Percentiles rank a stretch among this genome's conserved stretches.
Conservation (phyloP, 2,329 filamentous ascomycete genomes). For the Tolypocladium ophioglossoides region DNA sequence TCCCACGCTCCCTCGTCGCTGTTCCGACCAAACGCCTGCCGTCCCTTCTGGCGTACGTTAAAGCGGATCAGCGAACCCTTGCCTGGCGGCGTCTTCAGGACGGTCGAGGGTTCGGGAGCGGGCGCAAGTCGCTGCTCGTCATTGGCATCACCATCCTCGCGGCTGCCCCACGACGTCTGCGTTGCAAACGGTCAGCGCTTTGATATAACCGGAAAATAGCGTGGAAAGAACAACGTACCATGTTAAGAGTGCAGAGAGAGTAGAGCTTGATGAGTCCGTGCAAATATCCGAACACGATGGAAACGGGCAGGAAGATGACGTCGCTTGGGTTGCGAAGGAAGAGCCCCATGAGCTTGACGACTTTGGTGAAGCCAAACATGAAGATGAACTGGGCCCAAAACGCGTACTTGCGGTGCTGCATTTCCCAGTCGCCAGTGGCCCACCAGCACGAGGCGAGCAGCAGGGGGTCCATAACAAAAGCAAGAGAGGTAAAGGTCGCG, state of each 20-base stretch:
- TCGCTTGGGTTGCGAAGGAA: conserved; percentile 79
- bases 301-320: conserved; percentile 69
- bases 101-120: conserved; percentile 28
- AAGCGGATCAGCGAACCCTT: conserved; percentile 34
- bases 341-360: conserved; percentile 80
- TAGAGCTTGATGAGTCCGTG: conserved; percentile 90
- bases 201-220: not conserved
- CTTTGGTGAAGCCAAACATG: conserved; percentile 77
- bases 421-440: conserved; percentile 53
- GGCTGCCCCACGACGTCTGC: conserved; percentile 91
- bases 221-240: conserved; percentile 47
- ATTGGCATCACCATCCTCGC: conserved; percentile 81
- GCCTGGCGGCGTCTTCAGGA: conserved; percentile 33
- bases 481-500: conserved; percentile 84
- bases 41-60: conserved; percentile 31
- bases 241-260: conserved; percentile 69
- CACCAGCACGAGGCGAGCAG: conserved; percentile 60
- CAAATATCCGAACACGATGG: conserved; percentile 83
- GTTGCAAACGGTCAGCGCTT: conserved; percentile 3
- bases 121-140: conserved; percentile 58
- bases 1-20: conserved; percentile 15
- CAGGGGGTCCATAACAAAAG: conserved; percentile 66
- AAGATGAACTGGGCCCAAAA: conserved; percentile 57
- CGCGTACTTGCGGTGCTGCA: conserved; percentile 37
- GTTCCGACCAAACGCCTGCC: conserved; percentile 14